phyloP scores from a whole-genome alignment of 2,329 filamentous ascomycete species.

The Phialemonium atrogriseum region DNA sequence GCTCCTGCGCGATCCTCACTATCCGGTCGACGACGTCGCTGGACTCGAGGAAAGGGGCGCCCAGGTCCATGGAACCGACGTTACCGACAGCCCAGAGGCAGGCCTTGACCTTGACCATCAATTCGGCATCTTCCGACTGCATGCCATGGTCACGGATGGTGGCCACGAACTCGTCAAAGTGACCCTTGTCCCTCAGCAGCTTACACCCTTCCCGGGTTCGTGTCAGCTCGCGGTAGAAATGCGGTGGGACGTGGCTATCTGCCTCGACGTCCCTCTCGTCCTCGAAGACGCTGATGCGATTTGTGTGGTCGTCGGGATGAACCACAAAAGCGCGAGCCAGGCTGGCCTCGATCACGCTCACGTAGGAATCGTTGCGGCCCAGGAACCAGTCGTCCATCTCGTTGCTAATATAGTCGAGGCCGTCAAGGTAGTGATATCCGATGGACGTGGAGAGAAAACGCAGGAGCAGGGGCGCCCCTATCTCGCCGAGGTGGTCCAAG shows the following conservation, averaged over 20 bases:
- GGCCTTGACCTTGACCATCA: constrained; percentile 88
- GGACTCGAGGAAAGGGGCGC: constrained; percentile 86
- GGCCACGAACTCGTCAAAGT: constrained; percentile 86
- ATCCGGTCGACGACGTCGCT: constrained; percentile 83
- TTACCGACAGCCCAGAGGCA: constrained; percentile 98
- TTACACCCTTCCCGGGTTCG: constrained; percentile 88
- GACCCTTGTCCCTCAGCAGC: constrained; percentile 82
- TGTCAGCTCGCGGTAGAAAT: constrained; percentile 94
- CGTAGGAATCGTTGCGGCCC: constrained; percentile 93
- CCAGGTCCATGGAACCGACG: constrained; percentile 95
- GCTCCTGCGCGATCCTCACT: constrained; percentile 77
- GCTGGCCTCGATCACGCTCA: constrained; percentile 90
- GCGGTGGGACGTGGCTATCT: constrained; percentile 72
- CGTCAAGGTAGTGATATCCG: constrained; percentile 94
- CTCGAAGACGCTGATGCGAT: constrained; percentile 50
- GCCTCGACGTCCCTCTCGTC: constrained; percentile 46
- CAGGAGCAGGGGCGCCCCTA: constrained; percentile 84
- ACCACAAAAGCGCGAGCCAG: constrained; percentile 77
- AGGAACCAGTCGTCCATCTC: constrained; percentile 99
- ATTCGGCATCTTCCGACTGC: constrained; percentile 76
- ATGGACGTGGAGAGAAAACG: constrained; percentile 94
- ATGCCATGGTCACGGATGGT: constrained; percentile 85
- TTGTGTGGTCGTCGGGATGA: constrained; percentile 48
- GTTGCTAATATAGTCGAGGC: constrained; percentile 95
- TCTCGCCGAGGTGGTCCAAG: constrained; percentile 91